Base-by-base conservation (phyloP, 169 alveolate species). In the Plasmodium ovale region DNA sequence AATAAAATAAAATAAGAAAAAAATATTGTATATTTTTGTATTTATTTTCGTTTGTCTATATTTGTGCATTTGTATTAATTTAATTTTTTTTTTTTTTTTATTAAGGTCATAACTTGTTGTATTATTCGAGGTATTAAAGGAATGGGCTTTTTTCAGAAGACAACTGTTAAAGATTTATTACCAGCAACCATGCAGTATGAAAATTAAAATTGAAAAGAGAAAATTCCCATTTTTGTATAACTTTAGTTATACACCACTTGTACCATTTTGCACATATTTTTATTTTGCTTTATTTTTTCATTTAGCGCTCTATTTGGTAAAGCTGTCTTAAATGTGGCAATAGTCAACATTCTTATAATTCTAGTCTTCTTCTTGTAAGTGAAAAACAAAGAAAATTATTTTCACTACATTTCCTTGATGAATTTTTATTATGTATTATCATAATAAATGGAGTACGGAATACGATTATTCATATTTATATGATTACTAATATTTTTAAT, bases 41-140 rank as follows among this genome's bases (percentile, higher is more conserved):
- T 25, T 21, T 56, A 23, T 49, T 29, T 12, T 29, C 16, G 0
- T 3, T 6, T 49, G 56, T 51, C 51, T 12, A 68, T 16, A 27
- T 25, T 54, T 54, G 64, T 54, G 3, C 35, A 70, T 70, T 21
- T n/a, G n/a, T 70, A 21, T 3, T 3, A 21, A 39, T 27, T 44
- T 74, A 10, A 23, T 51, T 25, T 39, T 27, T 72, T 56, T 33
- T n/a, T 42, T 35, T 72, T 31, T 44, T 59, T 54, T 72, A 33
- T 72, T 39, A 56, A 77, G 88, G 77, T 60, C 19, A 77, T 77
- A 62, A 10, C 88, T 12, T 23, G 59, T 47, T 77, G 88, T 23
- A 47, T 77, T 25, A 0, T 77, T 60, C 60, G 88, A 29, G 88
- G 88, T 60, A 27, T 77, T 21, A 77, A 77, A 77, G 88, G 88